phyloP scores from a whole-genome alignment of 2,329 filamentous ascomycete genomes.

The Colletotrichum zoysiae region DNA sequence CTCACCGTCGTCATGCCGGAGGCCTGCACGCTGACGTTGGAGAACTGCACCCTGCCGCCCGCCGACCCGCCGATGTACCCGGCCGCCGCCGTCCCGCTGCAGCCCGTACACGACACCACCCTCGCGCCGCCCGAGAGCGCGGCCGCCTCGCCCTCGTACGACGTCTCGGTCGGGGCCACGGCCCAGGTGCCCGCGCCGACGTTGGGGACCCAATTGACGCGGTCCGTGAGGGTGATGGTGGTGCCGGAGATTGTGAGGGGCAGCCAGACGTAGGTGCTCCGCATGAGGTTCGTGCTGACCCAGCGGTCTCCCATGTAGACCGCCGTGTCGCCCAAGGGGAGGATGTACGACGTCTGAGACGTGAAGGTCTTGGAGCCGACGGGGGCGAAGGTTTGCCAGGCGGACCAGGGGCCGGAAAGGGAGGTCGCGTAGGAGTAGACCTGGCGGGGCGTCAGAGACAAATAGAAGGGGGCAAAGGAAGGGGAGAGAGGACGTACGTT shows the following conservation, averaged over 20 bases:
- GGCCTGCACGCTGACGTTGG: slow-evolving; percentile 56
- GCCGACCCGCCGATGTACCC: slow-evolving; percentile 68
- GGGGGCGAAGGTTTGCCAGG: slow-evolving; percentile 70
- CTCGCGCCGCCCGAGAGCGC: slow-evolving; percentile 61
- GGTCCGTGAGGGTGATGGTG: slow-evolving; percentile 63
- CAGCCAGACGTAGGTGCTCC: slow-evolving; percentile 75
- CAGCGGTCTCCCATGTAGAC: slow-evolving; percentile 79
- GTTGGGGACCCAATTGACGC: slow-evolving; percentile 68
- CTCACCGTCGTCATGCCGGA: slow-evolving; percentile 64
- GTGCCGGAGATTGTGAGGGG: slow-evolving; percentile 67
- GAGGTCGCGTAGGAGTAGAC: slow-evolving; percentile 69
- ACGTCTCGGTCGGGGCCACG: slow-evolving; percentile 59
- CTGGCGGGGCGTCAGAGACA: slow-evolving; percentile 4
- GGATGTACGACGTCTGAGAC: slow-evolving; percentile 72
- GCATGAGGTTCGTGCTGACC: slow-evolving; percentile 68
- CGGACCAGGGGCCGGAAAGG: slow-evolving; percentile 71
- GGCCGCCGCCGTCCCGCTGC: slow-evolving; percentile 62
- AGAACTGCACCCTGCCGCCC: slow-evolving; percentile 62
- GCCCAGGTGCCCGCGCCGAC: slow-evolving; percentile 58
- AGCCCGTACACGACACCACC: slow-evolving; percentile 61
- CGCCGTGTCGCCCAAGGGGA: slow-evolving; percentile 57
- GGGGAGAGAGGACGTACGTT: slow-evolving; percentile 56
- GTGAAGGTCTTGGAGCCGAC: slow-evolving; percentile 68
- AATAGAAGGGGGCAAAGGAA: background rate
- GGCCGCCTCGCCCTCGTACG: slow-evolving; percentile 65